Evolutionary conservation across 495 filamentous ascomycete species (phyloP).

Genomic region (Chaetomium fimeti): DNA sequence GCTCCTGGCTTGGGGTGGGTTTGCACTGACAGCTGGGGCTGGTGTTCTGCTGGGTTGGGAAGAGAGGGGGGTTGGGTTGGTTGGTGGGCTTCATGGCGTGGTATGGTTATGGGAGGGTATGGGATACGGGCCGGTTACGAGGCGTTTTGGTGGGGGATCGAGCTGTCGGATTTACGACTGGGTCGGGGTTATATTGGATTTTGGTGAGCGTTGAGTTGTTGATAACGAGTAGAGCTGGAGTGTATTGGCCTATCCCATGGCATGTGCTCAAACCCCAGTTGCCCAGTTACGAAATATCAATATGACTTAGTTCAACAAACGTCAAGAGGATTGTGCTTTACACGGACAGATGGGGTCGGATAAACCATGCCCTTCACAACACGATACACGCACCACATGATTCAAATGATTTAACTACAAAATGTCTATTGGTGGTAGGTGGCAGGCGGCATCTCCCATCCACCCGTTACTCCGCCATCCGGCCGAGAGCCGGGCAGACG

Average conservation of each 20-base stretch:
- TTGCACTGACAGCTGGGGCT: not conserved
- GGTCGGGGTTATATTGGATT: not conserved
- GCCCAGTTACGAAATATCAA: too few species aligned
- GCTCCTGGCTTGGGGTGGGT: not conserved
- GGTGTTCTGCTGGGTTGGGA: not conserved
- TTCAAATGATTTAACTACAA: not conserved
- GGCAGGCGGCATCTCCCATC: not conserved
- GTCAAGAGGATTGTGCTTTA: too few species aligned
- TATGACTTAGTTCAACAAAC: too few species aligned
- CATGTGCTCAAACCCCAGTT: not conserved
- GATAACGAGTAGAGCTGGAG: not conserved
- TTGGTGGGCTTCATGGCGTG: not conserved
- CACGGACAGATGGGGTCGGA: too few species aligned
- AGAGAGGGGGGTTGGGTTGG: not conserved
- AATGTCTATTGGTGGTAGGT: conserved; percentile 7
- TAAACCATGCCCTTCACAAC: too few species aligned
- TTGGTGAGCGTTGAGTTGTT: not conserved
- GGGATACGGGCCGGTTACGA: not conserved
- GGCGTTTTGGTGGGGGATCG: too few species aligned
- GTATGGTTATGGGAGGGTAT: not conserved
- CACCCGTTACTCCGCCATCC: not conserved
- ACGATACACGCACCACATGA: not conserved
- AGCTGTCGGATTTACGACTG: too few species aligned
- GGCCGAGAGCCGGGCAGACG: not conserved
- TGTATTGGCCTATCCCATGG: not conserved